A percentile compares a stretch with the other conserved stretches of the same genome.
Conservation (phyloP, 2,329 filamentous ascomycete species). For the Gaeumannomyces tritici region DNA sequence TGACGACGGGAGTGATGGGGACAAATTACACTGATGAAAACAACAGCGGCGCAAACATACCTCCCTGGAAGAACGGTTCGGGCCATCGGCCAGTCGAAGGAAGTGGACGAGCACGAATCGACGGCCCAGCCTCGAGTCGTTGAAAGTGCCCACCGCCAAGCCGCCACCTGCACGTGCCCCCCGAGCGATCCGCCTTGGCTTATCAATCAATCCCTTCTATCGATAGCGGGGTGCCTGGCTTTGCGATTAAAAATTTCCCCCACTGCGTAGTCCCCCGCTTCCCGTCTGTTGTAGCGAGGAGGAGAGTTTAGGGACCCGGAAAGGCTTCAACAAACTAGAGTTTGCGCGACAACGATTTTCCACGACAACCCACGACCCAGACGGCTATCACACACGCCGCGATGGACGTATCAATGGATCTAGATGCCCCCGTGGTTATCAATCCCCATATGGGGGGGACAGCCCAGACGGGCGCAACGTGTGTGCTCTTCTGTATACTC, state of each 20-base stretch:
- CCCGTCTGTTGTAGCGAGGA: background rate
- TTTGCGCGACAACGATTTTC: background rate
- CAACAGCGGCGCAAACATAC: background rate
- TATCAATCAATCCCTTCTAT: background rate
- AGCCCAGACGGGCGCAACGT: conserved; percentile 21
- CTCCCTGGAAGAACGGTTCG: background rate
- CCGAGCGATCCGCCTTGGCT: background rate
- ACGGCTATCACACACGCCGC: background rate
- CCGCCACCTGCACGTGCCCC: background rate
- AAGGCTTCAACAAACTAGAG: background rate
- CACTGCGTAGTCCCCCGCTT: background rate
- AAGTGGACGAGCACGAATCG: too few species aligned
- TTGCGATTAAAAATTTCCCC: background rate
- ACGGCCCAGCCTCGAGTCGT: background rate
- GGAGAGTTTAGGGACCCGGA: background rate
- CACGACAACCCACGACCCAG: conserved; percentile 4
- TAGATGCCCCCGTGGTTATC: conserved; percentile 21
- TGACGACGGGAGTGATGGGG: background rate
- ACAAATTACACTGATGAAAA: too few species aligned
- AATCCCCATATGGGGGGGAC: conserved; percentile 13
- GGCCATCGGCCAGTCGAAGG: too few species aligned
- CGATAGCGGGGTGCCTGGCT: background rate
- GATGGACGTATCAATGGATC: conserved; percentile 16
- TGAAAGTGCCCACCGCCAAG: too few species aligned
- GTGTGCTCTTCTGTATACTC: conserved; percentile 6